These are phyloP conservation scores for Mucor saturninus DNA, from an alignment of 371 early-diverging fungal genomes.

Conservation along the genomic window DNA sequence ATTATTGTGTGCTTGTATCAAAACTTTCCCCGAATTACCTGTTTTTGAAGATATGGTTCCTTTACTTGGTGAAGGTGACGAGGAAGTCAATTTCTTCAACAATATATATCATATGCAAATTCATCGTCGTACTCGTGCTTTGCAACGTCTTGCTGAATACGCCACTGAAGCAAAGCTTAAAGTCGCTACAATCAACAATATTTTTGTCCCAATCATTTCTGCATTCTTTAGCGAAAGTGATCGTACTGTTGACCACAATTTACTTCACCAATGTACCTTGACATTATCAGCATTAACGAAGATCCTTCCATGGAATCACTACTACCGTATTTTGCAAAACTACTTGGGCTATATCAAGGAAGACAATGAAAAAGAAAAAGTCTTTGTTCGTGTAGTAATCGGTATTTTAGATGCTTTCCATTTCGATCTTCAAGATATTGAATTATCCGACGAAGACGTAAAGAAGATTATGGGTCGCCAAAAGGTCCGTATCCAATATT, in stretches of 20 bases:
- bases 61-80: conserved; percentile 68
- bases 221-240: conserved; percentile 85
- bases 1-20: conserved; percentile 68
- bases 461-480: conserved; percentile 47
- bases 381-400: conserved; percentile 78
- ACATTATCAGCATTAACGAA: conserved; percentile 74
- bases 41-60: conserved; percentile 71
- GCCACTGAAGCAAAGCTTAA: conserved; percentile 51
- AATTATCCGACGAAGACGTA: conserved; percentile 51
- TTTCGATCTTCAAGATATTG: conserved; percentile 74
- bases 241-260: conserved; percentile 66
- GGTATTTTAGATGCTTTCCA: conserved; percentile 89
- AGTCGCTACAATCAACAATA: conserved; percentile 63
- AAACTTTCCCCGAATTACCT: conserved; percentile 60
- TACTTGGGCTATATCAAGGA: conserved; percentile 73
- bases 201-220: conserved; percentile 86
- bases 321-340: conserved; percentile 73
- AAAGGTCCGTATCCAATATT: conserved; percentile 52
- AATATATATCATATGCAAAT: conserved; percentile 94
- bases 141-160: conserved; percentile 73
- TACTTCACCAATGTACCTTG: conserved; percentile 79
- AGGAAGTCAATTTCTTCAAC: conserved; percentile 87
- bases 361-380: conserved; percentile 72
- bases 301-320: conserved; percentile 82
- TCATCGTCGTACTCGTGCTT: conserved; percentile 87